Conservation (phyloP, 805 yeast species). For the Starmerella apis region DNA sequence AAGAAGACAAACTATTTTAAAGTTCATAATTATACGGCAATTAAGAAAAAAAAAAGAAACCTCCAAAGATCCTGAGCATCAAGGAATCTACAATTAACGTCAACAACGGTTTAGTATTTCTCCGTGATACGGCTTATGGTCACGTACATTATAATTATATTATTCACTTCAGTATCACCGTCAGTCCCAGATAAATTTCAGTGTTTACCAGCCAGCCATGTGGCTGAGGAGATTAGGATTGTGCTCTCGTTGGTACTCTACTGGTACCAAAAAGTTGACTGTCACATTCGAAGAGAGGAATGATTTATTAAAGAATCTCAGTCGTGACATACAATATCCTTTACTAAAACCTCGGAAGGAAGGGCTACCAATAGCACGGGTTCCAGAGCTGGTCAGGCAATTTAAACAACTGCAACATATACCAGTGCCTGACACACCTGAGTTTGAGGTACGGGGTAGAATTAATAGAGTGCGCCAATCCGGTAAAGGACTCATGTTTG, state of each 20-base stretch:
- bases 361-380: background rate
- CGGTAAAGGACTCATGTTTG: constrained; percentile 57
- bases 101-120: too few relatives aligned
- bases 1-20: too few relatives aligned
- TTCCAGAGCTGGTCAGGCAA: constrained; percentile 2
- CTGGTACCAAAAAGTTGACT: constrained; percentile 12
- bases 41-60: too few relatives aligned
- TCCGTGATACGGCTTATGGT: too few relatives aligned
- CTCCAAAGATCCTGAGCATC: too few relatives aligned
- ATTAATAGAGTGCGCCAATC: constrained; percentile 48
- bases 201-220: background rate
- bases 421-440: constrained; percentile 12
- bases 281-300: constrained; percentile 23
- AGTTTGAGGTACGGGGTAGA: constrained; percentile 38
- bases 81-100: too few relatives aligned
- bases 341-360: constrained; percentile 6
- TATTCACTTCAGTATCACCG: too few relatives aligned
- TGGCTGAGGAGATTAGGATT: background rate
- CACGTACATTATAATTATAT: too few relatives aligned
- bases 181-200: too few relatives aligned
- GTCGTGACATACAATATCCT: constrained; percentile 12
- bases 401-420: constrained; percentile 13
- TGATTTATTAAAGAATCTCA: constrained; percentile 2
- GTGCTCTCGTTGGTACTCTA: constrained; percentile 6
- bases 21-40: too few relatives aligned